These are phyloP conservation scores for Kwoniella bestiolae DNA, from an alignment of 768 basidiomycete genomes.

Conservation along the genomic window DNA sequence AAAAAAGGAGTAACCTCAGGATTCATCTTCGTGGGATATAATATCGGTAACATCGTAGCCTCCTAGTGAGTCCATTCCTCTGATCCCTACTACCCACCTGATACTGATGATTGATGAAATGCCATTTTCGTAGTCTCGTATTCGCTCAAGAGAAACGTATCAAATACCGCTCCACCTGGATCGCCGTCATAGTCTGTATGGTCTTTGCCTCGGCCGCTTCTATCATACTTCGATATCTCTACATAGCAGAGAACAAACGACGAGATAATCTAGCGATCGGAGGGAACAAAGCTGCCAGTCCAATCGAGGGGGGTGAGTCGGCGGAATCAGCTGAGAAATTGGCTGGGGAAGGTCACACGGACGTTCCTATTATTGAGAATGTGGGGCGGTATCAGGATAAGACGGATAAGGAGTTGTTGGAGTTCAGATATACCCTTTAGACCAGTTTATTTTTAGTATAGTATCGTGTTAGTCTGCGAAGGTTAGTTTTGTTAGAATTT, in stretches of 20 bases:
- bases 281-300: slow-evolving; percentile 1
- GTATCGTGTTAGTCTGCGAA: no score
- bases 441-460: neutral
- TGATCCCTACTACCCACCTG: neutral
- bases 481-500: no score
- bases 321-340: slow-evolving; percentile 11
- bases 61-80: slow-evolving; percentile 21
- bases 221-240: slow-evolving; percentile 37
- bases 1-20: slow-evolving; percentile 54
- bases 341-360: slow-evolving; percentile 19
- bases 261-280: slow-evolving; percentile 23
- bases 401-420: slow-evolving; percentile 47
- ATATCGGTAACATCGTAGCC: slow-evolving; percentile 46
- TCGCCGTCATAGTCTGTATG: slow-evolving; percentile 56
- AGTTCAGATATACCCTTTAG: slow-evolving; percentile 48
- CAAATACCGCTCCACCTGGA: slow-evolving; percentile 58
- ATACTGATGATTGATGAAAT: slow-evolving; percentile 9
- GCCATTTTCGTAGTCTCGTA: slow-evolving; percentile 32
- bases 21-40: slow-evolving; percentile 53
- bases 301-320: slow-evolving; percentile 11
- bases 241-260: slow-evolving; percentile 45
- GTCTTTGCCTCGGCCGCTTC: slow-evolving; percentile 37
- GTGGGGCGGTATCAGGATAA: slow-evolving; percentile 34
- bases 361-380: slow-evolving; percentile 21
- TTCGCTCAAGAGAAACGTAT: slow-evolving; percentile 44